A percentile compares a stretch with the other conserved stretches of the same genome.
These are phyloP conservation scores for Floccularia luteovirens DNA, from an alignment of 768 basidiomycete genomes.

Conservation along the genomic window DNA sequence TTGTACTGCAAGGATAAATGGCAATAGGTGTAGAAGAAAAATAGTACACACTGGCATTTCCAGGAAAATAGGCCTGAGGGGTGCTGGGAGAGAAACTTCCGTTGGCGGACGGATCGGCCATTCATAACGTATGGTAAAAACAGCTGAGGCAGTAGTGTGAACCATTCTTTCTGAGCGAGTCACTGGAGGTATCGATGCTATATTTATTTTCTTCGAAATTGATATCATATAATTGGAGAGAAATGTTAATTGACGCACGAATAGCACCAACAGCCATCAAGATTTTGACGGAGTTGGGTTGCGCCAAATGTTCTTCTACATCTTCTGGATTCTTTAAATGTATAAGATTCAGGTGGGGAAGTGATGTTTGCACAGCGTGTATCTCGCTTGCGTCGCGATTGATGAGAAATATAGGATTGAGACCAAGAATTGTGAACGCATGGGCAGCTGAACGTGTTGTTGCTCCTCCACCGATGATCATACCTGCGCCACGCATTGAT, in stretches of 20 bases:
- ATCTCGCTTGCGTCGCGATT: conserved; percentile 25
- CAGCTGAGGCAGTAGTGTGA: conserved; percentile 21
- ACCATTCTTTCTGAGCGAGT: conserved; percentile 23
- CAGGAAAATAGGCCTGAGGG: conserved; percentile 20
- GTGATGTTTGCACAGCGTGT: conserved; percentile 15
- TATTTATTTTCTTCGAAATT: not conserved
- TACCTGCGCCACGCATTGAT: conserved; percentile 15
- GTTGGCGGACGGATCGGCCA: not conserved
- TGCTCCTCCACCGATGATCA: conserved; percentile 30
- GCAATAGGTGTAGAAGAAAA: conserved; percentile 2
- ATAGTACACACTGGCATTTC: conserved; percentile 21
- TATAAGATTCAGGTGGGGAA: conserved; percentile 17
- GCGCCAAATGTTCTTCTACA: conserved; percentile 19
- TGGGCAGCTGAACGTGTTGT: conserved; percentile 28
- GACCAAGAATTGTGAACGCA: conserved; percentile 44
- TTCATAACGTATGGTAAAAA: conserved; percentile 21
- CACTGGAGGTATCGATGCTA: conserved; percentile 18
- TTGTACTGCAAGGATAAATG: not conserved
- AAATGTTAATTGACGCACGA: conserved; percentile 12
- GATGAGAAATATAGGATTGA: conserved; percentile 36
- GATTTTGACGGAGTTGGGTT: conserved; percentile 12
- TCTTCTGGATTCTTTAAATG: conserved; percentile 21
- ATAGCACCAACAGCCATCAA: conserved; percentile 28
- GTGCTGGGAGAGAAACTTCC: conserved; percentile 16
- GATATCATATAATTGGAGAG: not conserved